phyloP scores from a whole-genome alignment of 768 basidiomycete species.

The Suillus spraguei region DNA sequence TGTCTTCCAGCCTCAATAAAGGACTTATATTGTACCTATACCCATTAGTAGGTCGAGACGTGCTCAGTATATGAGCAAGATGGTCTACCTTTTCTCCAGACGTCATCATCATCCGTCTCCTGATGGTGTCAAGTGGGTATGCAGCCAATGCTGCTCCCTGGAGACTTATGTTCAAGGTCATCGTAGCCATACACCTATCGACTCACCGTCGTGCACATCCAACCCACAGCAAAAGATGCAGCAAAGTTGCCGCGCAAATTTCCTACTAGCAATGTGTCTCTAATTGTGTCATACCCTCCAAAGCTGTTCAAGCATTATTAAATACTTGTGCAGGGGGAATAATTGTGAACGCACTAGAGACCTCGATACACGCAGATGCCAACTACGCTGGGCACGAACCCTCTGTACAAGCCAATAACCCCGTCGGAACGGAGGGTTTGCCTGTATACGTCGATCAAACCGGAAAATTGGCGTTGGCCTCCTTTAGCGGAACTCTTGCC shows the following conservation, averaged over 20 bases:
- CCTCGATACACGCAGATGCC: slow-evolving; percentile 48
- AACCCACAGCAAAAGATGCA: slow-evolving; percentile 44
- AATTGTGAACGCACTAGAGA: slow-evolving; percentile 37
- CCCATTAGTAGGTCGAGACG: not conserved
- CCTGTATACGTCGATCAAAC: slow-evolving; percentile 45
- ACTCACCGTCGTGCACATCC: slow-evolving; percentile 42
- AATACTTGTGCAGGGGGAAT: not conserved
- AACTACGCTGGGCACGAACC: slow-evolving; percentile 43
- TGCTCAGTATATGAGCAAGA: not conserved
- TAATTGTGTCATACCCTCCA: slow-evolving; percentile 45
- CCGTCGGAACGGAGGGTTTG: slow-evolving; percentile 45
- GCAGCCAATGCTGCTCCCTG: slow-evolving; percentile 41
- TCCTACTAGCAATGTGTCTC: slow-evolving; percentile 42
- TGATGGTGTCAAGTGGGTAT: slow-evolving; percentile 48
- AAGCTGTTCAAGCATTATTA: slow-evolving; percentile 32
- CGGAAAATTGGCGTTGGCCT: slow-evolving; percentile 43
- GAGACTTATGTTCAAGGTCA: not conserved
- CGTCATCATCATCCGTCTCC: slow-evolving; percentile 52
- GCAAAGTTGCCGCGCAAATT: slow-evolving; percentile 41
- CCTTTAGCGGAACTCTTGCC: slow-evolving; percentile 38
- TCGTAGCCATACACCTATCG: not conserved
- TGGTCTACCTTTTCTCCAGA: slow-evolving; percentile 36
- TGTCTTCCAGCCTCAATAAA: slow-evolving; percentile 42
- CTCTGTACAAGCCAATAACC: slow-evolving; percentile 42
- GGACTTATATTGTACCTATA: slow-evolving; percentile 40